phyloP scores from a whole-genome alignment of 306 rosid genomes.

The Urtica urens region DNA sequence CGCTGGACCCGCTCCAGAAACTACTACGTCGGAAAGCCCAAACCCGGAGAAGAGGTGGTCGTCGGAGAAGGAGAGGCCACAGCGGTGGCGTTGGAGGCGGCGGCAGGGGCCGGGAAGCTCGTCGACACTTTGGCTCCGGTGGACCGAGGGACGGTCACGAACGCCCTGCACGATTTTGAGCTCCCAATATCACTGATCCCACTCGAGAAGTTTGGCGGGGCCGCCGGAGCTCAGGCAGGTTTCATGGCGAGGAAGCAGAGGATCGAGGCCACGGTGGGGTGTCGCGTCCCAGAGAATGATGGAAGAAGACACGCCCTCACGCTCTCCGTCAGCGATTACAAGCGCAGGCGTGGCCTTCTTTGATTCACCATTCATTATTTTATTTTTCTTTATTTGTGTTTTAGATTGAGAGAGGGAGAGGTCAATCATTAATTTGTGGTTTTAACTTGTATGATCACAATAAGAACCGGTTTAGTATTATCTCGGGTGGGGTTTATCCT shows the following conservation, averaged over 20 bases:
- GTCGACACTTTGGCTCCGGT: conserved; percentile 81
- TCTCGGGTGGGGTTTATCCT: no score
- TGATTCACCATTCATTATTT: no score
- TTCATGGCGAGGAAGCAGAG: conserved; percentile 64
- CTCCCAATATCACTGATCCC: conserved; percentile 68
- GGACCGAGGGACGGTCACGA: conserved; percentile 70
- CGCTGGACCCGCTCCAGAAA: conserved; percentile 97
- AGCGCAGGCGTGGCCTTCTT: conserved; percentile 84
- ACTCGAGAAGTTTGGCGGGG: conserved; percentile 80
- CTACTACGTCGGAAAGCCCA: conserved; percentile 51
- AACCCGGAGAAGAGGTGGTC: conserved; percentile 16
- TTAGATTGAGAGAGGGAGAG: no score
- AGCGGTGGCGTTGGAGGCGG: conserved; percentile 78
- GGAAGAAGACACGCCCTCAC: conserved; percentile 56
- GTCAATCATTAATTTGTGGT: no score
- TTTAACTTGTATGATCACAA: no score
- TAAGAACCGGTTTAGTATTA: no score
- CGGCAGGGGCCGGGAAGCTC: conserved; percentile 87
- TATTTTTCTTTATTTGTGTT: no score
- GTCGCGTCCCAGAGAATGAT: conserved; percentile 64
- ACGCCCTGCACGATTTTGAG: conserved; percentile 68
- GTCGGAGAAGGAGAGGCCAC: conserved; percentile 53
- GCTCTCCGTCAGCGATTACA: conserved; percentile 71
- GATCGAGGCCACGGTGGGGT: conserved; percentile 65
- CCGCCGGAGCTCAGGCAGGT: conserved; percentile 68